Conservation (phyloP, 1,284 basidiomycete species). For the Ganoderma boninense region DNA sequence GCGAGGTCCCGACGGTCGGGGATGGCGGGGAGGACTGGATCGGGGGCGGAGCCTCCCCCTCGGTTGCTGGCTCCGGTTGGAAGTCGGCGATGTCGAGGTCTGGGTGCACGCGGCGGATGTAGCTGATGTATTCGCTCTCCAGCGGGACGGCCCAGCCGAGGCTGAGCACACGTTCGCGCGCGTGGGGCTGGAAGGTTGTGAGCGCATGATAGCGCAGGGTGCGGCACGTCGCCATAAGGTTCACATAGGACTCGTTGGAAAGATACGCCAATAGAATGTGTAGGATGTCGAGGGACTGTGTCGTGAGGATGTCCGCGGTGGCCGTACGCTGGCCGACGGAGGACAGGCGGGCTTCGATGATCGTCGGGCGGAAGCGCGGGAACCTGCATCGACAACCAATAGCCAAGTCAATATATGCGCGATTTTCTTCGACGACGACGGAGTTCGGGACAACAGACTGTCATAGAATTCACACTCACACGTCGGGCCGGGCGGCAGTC, state of each 20-base stretch:
- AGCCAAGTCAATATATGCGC: background rate
- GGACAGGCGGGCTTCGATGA: slow-evolving; percentile 23
- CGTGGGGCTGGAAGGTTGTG: slow-evolving; percentile 38
- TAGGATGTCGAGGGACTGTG: slow-evolving; percentile 35
- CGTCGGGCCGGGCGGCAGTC: slow-evolving; percentile 35
- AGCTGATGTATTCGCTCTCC: slow-evolving; percentile 25
- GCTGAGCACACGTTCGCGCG: slow-evolving; percentile 35
- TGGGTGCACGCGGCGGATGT: slow-evolving; percentile 3
- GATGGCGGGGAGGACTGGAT: background rate
- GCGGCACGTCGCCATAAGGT: slow-evolving; percentile 38
- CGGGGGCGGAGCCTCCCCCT: background rate
- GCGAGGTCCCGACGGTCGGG: background rate
- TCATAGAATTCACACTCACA: slow-evolving; percentile 24
- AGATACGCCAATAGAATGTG: slow-evolving; percentile 36
- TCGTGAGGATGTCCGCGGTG: slow-evolving; percentile 33
- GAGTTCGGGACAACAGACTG: background rate
- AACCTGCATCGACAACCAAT: slow-evolving; percentile 27
- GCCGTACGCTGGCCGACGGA: background rate
- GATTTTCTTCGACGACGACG: background rate
- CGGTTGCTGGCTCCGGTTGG: background rate
- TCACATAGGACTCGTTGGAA: slow-evolving; percentile 30
- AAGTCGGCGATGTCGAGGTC: background rate
- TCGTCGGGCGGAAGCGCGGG: slow-evolving; percentile 32
- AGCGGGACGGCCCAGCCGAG: slow-evolving; percentile 39
- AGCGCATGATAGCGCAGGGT: slow-evolving; percentile 37